These are phyloP conservation scores for Inga oerstediana DNA, from an alignment of 306 rosid genomes.

Conservation along the genomic window DNA sequence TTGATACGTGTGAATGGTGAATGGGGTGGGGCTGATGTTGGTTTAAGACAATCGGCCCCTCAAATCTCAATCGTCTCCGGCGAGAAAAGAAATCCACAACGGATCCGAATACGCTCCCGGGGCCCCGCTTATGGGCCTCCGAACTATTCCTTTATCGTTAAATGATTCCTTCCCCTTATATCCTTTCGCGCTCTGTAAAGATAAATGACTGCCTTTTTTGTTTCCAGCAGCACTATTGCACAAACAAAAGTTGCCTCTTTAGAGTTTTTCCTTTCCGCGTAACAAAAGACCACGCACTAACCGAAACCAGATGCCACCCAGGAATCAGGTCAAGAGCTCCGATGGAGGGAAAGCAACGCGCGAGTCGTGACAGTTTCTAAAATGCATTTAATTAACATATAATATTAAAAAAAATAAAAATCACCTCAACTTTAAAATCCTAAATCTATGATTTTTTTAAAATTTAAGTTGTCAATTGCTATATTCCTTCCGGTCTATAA, in stretches of 20 bases:
- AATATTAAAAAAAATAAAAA: no score
- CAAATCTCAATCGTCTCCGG: slow-evolving; percentile 6
- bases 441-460: no score
- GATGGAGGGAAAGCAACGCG: neutral
- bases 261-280: no score
- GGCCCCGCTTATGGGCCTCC: neutral
- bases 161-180: neutral
- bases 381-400: neutral
- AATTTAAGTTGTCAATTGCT: no score
- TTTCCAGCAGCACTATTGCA: neutral
- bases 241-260: neutral
- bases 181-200: neutral
- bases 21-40: neutral
- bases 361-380: neutral
- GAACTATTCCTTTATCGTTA: neutral
- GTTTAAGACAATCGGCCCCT: neutral
- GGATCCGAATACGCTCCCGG: neutral
- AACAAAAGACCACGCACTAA: neutral
- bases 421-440: no score
- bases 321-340: neutral
- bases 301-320: neutral
- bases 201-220: neutral
- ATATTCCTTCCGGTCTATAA: no score
- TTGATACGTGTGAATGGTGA: neutral
- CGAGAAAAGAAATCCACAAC: neutral